phyloP scores from a whole-genome alignment of 306 rosid genomes.

The Ammopiptanthus mongolicus region DNA sequence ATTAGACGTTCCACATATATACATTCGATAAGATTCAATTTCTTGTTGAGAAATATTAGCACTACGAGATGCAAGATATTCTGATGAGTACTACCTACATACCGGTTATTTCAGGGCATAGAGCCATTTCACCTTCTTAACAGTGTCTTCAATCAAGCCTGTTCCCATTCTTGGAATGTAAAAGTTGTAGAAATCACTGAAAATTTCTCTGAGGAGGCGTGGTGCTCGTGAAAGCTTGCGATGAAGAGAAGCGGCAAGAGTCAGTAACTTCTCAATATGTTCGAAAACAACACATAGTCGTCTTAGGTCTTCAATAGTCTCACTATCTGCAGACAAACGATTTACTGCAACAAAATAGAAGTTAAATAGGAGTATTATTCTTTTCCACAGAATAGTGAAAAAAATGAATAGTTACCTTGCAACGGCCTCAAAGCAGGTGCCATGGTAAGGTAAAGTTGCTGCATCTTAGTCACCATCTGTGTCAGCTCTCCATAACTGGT shows the following conservation, averaged over 20 bases:
- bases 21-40: slow-evolving; percentile 65
- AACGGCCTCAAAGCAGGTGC: slow-evolving; percentile 54
- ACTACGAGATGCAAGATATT: slow-evolving; percentile 30
- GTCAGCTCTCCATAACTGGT: slow-evolving; percentile 67
- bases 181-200: slow-evolving; percentile 53
- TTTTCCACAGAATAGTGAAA: not conserved
- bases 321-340: slow-evolving; percentile 53
- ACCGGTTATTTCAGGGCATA: not conserved
- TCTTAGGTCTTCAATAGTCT: slow-evolving; percentile 57
- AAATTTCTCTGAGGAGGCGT: slow-evolving; percentile 55
- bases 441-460: slow-evolving; percentile 66
- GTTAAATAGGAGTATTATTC: slow-evolving; percentile 4
- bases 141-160: slow-evolving; percentile 26
- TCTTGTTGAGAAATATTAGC: slow-evolving; percentile 33
- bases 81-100: not conserved
- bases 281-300: slow-evolving; percentile 61
- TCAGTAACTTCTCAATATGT: slow-evolving; percentile 62
- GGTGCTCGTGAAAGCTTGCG: slow-evolving; percentile 60
- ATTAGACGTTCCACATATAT: slow-evolving; percentile 66
- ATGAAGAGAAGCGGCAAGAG: slow-evolving; percentile 74
- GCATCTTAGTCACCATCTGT: slow-evolving; percentile 58
- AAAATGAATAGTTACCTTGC: slow-evolving; percentile 42
- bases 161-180: slow-evolving; percentile 72
- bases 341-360: slow-evolving; percentile 46
- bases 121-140: slow-evolving; percentile 39